These are phyloP conservation scores for Condylostoma magnum DNA, from an alignment of 169 alveolate genomes.

Conservation along the genomic window DNA sequence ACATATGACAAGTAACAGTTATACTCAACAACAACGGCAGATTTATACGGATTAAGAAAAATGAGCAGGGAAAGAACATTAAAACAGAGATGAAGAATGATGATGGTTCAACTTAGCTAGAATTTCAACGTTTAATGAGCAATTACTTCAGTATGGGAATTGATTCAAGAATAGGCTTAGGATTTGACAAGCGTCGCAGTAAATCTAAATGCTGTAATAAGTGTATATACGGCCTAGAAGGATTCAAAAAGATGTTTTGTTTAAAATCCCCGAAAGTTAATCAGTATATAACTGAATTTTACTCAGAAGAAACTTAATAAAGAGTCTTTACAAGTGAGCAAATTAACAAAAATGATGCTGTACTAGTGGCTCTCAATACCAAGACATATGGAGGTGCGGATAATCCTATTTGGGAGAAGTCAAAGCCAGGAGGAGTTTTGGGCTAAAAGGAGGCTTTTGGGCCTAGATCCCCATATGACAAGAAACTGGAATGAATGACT, in stretches of 20 bases:
- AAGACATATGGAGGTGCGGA: constrained; percentile 52
- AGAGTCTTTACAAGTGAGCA: not conserved
- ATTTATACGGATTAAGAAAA: constrained; percentile 45
- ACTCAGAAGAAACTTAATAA: constrained; percentile 2
- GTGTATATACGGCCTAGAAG: constrained; percentile 72
- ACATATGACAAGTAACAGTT: constrained; percentile 87
- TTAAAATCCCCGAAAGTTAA: constrained; percentile 30
- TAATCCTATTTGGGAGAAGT: constrained; percentile 38
- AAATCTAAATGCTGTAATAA: constrained; percentile 69
- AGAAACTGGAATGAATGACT: constrained; percentile 37
- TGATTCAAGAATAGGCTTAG: constrained; percentile 92
- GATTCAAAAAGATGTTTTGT: constrained; percentile 74
- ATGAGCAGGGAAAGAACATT: constrained; percentile 25
- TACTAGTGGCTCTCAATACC: constrained; percentile 31
- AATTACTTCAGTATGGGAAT: constrained; percentile 92
- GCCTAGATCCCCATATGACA: constrained; percentile 35
- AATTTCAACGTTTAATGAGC: constrained; percentile 71
- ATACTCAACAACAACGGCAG: constrained; percentile 82
- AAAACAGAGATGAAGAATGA: constrained; percentile 18
- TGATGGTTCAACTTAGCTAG: constrained; percentile 27
- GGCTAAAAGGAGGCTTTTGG: constrained; percentile 15
- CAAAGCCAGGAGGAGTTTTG: constrained; percentile 22
- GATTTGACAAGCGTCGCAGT: constrained; percentile 87
- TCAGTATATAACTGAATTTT: not conserved
- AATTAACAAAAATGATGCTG: constrained; percentile 15